phyloP scores from a whole-genome alignment of 164 flowering plant species.

The Vitis labrusca region DNA sequence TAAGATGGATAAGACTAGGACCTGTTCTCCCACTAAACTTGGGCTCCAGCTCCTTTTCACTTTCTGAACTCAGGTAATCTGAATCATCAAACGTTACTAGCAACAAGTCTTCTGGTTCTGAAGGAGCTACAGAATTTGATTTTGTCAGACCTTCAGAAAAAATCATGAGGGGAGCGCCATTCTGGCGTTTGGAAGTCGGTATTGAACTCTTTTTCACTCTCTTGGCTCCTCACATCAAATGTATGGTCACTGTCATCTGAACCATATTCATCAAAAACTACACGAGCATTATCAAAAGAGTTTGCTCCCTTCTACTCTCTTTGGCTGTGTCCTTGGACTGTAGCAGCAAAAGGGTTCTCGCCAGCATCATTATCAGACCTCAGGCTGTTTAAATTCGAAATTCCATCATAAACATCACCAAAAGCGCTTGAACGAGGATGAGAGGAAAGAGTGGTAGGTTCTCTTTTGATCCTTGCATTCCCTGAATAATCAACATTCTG shows the following conservation, averaged over 20 bases:
- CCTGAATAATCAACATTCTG: slow-evolving; percentile 25
- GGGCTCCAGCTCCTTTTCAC: slow-evolving; percentile 41
- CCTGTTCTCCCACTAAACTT: slow-evolving; percentile 12
- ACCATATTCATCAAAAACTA: slow-evolving; percentile 59
- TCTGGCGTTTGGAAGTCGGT: slow-evolving; percentile 21
- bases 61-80: slow-evolving; percentile 52
- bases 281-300: slow-evolving; percentile 25
- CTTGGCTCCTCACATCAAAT: slow-evolving; percentile 22
- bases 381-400: slow-evolving; percentile 12
- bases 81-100: slow-evolving; percentile 58
- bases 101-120: slow-evolving; percentile 30
- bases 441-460: slow-evolving; percentile 25
- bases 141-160: slow-evolving; percentile 24
- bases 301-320: slow-evolving; percentile 21
- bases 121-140: slow-evolving; percentile 18
- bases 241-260: slow-evolving; percentile 45
- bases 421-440: slow-evolving; percentile 27
- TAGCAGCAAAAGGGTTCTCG: slow-evolving; percentile 21
- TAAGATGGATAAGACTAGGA: not conserved
- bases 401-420: slow-evolving; percentile 22
- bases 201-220: slow-evolving; percentile 23
- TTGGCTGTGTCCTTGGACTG: slow-evolving; percentile 14
- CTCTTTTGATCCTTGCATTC: slow-evolving; percentile 23
- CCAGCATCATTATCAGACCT: slow-evolving; percentile 14
- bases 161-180: slow-evolving; percentile 13